phyloP scores from a whole-genome alignment of 2,329 filamentous ascomycete genomes.

The Colletotrichum falcatum region DNA sequence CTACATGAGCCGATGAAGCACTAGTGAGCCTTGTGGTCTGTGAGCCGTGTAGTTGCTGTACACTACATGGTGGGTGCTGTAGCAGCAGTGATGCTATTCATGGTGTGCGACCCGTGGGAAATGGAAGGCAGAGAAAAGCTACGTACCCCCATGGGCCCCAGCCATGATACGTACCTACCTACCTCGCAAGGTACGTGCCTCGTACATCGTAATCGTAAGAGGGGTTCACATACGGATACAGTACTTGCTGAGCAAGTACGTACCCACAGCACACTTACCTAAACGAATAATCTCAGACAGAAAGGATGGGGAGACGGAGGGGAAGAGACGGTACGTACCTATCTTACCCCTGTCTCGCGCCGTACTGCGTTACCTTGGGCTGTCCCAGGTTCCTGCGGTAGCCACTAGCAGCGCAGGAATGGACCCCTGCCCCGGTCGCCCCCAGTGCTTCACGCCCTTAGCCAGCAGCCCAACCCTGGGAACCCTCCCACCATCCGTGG shows the following conservation, averaged over 20 bases:
- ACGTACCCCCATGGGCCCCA: too few relatives aligned
- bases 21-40: neutral
- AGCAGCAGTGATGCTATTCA: neutral
- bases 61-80: neutral
- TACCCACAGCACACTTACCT: neutral
- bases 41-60: neutral
- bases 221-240: too few relatives aligned
- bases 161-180: neutral
- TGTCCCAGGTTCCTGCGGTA: slow-evolving; percentile 2
- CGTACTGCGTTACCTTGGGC: slow-evolving; percentile 6
- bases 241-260: too few relatives aligned
- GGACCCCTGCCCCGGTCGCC: slow-evolving; percentile 35
- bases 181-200: neutral
- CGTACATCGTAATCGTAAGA: too few relatives aligned
- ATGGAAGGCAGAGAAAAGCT: neutral
- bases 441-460: slow-evolving; percentile 19
- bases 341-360: neutral
- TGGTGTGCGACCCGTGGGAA: neutral
- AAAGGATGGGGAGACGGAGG: neutral
- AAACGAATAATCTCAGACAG: slow-evolving; percentile 8
- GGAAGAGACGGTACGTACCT: slow-evolving; percentile 1
- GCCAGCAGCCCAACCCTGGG: slow-evolving; percentile 33
- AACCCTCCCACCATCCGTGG: slow-evolving; percentile 32
- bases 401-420: slow-evolving; percentile 34
- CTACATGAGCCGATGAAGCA: neutral